These are phyloP conservation scores for Acacia melanoxylon DNA, from an alignment of 306 rosid genomes.

Conservation along the genomic window DNA sequence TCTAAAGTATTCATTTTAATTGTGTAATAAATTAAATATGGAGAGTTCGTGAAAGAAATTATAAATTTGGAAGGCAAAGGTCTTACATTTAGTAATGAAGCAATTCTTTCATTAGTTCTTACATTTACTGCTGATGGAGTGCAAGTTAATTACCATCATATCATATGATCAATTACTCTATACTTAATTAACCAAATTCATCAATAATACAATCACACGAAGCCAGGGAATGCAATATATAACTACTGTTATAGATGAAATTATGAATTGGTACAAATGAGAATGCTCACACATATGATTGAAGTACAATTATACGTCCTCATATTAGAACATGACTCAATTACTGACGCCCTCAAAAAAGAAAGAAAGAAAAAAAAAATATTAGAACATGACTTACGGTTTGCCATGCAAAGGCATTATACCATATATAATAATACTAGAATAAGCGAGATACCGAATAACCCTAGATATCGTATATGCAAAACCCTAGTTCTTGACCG, in stretches of 20 bases:
- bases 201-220: not conserved
- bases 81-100: too few relatives aligned
- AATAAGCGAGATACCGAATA: not conserved
- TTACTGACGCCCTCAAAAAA: not conserved
- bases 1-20: too few relatives aligned
- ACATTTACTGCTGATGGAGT: too few relatives aligned
- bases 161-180: not conserved
- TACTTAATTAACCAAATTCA: not conserved
- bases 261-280: constrained; percentile 4
- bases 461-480: not conserved
- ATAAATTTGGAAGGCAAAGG: too few relatives aligned
- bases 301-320: not conserved
- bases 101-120: too few relatives aligned
- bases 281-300: not conserved
- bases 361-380: too few relatives aligned
- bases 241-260: not conserved
- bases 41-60: too few relatives aligned
- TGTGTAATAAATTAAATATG: too few relatives aligned
- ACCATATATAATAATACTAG: not conserved
- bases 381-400: constrained; percentile 19
- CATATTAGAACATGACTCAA: constrained; percentile 23
- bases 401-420: constrained; percentile 11
- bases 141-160: not conserved
- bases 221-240: not conserved
- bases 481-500: constrained; percentile 4